phyloP scores from a whole-genome alignment of 1,139 yeast species.

The Blastobotrys niveus region DNA sequence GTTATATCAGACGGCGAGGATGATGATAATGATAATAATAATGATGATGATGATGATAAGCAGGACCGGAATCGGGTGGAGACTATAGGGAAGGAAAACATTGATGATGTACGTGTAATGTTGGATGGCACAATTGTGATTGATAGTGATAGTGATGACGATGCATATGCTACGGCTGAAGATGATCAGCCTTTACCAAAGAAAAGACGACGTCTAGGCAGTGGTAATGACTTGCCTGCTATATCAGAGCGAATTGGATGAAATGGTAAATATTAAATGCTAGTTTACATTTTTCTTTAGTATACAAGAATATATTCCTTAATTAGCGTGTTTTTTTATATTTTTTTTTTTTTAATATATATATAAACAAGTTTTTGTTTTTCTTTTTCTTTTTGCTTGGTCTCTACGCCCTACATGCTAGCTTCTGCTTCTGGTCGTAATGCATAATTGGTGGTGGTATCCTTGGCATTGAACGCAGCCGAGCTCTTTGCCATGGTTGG shows the following conservation, averaged over 20 bases:
- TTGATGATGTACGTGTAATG: too few relatives aligned
- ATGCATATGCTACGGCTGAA: not conserved
- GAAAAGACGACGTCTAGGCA: not conserved
- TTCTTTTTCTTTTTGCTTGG: not conserved
- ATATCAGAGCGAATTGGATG: not conserved
- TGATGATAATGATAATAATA: not conserved
- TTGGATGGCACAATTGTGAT: constrained; percentile 1
- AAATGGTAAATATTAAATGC: not conserved
- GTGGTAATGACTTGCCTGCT: too few relatives aligned
- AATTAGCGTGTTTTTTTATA: not conserved
- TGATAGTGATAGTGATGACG: not conserved
- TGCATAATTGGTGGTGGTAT: constrained; percentile 4
- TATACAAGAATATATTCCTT: not conserved
- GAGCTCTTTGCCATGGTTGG: constrained; percentile 84
- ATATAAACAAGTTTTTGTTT: not conserved
- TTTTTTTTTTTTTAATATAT: not conserved
- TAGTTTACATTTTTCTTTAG: not conserved
- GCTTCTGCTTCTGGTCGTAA: too few relatives aligned
- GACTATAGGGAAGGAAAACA: too few relatives aligned
- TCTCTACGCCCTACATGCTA: not conserved
- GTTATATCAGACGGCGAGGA: not conserved
- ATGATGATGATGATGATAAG: not conserved
- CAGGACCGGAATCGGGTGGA: too few relatives aligned
- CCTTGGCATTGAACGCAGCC: constrained; percentile 30
- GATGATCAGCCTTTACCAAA: not conserved